Conservation (phyloP, 2,329 filamentous ascomycete genomes). For the Elsinoe fawcettii region DNA sequence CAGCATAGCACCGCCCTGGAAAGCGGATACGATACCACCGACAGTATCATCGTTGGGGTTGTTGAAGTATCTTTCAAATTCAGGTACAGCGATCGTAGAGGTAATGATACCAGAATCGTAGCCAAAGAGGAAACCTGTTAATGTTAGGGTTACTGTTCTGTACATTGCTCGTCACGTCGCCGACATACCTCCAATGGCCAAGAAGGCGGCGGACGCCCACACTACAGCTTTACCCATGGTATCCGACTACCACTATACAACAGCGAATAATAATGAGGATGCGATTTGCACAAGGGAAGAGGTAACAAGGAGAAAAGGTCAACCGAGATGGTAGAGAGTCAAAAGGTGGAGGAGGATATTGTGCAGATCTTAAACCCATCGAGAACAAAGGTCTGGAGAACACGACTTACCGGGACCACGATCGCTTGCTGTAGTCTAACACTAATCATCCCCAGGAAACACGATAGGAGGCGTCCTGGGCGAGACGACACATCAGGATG, state of each 20-base stretch:
- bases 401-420: background rate
- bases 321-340: background rate
- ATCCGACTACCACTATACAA: background rate
- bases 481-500: background rate
- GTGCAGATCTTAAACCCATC: constrained; percentile 6
- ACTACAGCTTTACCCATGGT: constrained; percentile 17
- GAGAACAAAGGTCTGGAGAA: background rate
- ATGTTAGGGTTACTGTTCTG: background rate
- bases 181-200: constrained; percentile 15
- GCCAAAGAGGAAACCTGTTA: constrained; percentile 24
- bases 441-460: constrained; percentile 5
- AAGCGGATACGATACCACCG: constrained; percentile 33
- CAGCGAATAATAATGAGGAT: background rate
- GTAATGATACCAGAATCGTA: constrained; percentile 31
- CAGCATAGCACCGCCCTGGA: constrained; percentile 31
- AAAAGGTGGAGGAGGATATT: background rate
- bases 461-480: too few species aligned
- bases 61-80: constrained; percentile 27
- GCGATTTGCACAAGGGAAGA: too few species aligned
- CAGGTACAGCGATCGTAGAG: constrained; percentile 26
- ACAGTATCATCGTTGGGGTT: constrained; percentile 22
- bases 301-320: background rate
- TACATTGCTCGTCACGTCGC: background rate
- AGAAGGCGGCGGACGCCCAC: constrained; percentile 14
- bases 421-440: background rate